Percentiles rank a stretch among this genome's conserved stretches.
Conservation (phyloP, 129 eudicot species). For the Calendula officinalis region DNA sequence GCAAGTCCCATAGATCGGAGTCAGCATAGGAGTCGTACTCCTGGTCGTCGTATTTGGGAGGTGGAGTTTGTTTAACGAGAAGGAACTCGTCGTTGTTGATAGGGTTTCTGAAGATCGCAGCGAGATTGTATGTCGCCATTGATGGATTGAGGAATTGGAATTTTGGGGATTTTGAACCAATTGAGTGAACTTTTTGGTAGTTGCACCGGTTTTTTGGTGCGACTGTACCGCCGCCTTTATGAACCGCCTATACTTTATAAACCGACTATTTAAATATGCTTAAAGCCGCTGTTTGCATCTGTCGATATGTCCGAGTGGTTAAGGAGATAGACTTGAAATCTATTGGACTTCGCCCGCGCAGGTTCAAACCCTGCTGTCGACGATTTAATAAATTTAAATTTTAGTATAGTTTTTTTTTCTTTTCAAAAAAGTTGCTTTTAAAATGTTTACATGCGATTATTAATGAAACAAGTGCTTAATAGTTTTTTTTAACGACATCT, state of each 20-base stretch:
- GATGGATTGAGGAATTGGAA: background rate
- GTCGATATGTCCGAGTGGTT: conserved; percentile 99
- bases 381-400: no score
- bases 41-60: conserved; percentile 64
- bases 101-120: conserved; percentile 57
- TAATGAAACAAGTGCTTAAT: no score
- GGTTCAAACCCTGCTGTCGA: conserved; percentile 99
- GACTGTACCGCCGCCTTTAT: no score
- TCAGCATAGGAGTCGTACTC: conserved; percentile 87
- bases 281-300: no score
- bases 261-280: no score
- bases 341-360: conserved; percentile 99
- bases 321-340: conserved; percentile 99
- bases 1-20: conserved; percentile 75
- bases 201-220: conserved; percentile 18
- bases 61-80: conserved; percentile 60
- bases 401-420: no score
- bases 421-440: no score
- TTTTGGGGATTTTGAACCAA: conserved; percentile 16
- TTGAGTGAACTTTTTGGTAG: no score
- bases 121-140: conserved; percentile 65
- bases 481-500: no score
- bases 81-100: conserved; percentile 50
- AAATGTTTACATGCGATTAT: no score
- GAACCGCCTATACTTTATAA: no score